Base-by-base conservation (phyloP, 176 grass and related monocot genomes). In the Oryza meyeriana region DNA sequence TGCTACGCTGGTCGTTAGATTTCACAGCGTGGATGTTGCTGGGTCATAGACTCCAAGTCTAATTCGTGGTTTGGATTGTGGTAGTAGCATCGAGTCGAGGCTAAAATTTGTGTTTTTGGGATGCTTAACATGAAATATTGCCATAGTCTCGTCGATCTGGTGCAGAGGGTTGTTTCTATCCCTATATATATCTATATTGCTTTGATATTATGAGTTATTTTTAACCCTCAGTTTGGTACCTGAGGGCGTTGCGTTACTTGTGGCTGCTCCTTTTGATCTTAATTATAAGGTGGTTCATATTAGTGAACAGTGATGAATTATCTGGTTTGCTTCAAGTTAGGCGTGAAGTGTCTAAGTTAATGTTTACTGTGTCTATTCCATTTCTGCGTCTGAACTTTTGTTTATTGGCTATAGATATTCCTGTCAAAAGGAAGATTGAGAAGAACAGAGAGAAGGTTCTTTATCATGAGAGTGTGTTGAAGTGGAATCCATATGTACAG, bases 391-490 rank as follows among this genome's bases (percentile, higher is more conserved):
- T 76, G 45, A 77, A 69, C 12, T 24, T 62, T 34, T 77, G 10
- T 18, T 3, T 67, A 10, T 38, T 28, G 18, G 33, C 3, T 64
- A 33, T 63, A 97, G 94, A 91, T 79, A 79, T 80, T 82, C 91
- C 94, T 68, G 72, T 76, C 34, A 91, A 93, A 83, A 84, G 89
- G 70, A 99, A 99, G 85, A 91, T 94, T 11, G 93, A 95, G 66
- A 93, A 91, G 79, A 88, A 94, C n/a, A 86, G 77, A 58, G 93
- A 94, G 61, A 99, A 92, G 76, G 88, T 93, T 85, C 93, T 99
- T 34, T 78, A 91, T 31, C 92, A 95, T 32, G 93, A 95, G 81
- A 91, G 88, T 58, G 3, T 88, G 41, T 66, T 99, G 65, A 88
- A 94, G 76, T 77, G 84, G 69, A 99, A 95, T 77, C 89, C 87